Conservation (phyloP, 2,329 filamentous ascomycete genomes). For the Aspergillus sp. region DNA sequence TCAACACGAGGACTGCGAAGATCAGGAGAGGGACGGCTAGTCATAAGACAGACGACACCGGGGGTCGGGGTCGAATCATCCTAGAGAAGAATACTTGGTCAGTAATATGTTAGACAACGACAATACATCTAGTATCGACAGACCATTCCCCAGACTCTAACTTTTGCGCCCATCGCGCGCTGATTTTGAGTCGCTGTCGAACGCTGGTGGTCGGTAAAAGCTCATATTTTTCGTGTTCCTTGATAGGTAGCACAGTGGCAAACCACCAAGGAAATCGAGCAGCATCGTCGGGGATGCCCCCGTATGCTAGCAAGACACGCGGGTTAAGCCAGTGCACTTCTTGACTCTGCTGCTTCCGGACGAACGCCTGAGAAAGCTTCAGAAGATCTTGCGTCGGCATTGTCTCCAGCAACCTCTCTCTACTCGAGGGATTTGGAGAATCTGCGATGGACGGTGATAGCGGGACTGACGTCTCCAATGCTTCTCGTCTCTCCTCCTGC, state of each 20-base stretch:
- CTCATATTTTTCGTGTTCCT: constrained; percentile 75
- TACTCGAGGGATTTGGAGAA: constrained; percentile 17
- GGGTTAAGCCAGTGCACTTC: constrained; percentile 74
- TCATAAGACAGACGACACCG: constrained; percentile 43
- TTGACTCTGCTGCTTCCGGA: constrained; percentile 65
- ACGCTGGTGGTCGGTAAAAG: constrained; percentile 73
- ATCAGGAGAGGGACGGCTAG: constrained; percentile 42
- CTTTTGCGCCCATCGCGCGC: constrained; percentile 72
- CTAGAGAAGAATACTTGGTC: constrained; percentile 19
- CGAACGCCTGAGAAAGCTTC: constrained; percentile 64
- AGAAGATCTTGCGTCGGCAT: constrained; percentile 73
- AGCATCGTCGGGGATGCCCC: constrained; percentile 73
- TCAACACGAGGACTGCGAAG: constrained; percentile 27
- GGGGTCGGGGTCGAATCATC: constrained; percentile 32
- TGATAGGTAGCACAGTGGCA: constrained; percentile 74
- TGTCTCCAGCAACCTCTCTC: constrained; percentile 34
- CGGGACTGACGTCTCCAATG: constrained; percentile 57
- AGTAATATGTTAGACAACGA: constrained; percentile 7
- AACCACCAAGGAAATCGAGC: constrained; percentile 88
- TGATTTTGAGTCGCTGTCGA: constrained; percentile 77
- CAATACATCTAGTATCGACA: constrained; percentile 36
- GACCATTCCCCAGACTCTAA: constrained; percentile 72
- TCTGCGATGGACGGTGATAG: constrained; percentile 10
- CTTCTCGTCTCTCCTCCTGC: constrained; percentile 76
- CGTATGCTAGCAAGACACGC: constrained; percentile 71